Evolutionary conservation across 2,329 filamentous ascomycete genomes (phyloP).

Genomic region (Epichloe aotearoae): DNA sequence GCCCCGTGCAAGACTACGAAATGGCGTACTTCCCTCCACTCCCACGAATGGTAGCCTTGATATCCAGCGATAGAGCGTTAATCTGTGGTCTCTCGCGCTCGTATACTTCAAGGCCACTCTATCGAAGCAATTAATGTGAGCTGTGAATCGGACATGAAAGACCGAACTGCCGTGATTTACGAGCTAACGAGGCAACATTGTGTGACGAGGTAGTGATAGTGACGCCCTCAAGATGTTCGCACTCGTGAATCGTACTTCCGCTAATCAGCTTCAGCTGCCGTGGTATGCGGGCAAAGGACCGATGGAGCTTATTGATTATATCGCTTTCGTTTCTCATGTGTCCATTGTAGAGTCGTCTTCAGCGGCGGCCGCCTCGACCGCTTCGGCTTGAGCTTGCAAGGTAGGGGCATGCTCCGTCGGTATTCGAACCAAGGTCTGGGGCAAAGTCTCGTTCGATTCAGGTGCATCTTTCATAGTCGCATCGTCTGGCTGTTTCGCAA

Average conservation of each 20-base stretch:
- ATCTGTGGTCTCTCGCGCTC: background rate
- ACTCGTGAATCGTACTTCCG: background rate
- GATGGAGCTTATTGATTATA: background rate
- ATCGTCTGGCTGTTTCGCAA: slow-evolving; percentile 45
- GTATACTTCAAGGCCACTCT: background rate
- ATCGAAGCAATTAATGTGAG: background rate
- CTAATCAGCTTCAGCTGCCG: background rate
- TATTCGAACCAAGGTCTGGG: slow-evolving; percentile 73
- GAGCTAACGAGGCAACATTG: background rate
- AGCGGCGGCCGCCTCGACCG: slow-evolving; percentile 29
- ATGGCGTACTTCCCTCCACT: background rate
- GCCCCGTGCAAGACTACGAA: background rate
- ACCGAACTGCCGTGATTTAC: background rate
- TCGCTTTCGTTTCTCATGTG: slow-evolving; percentile 1
- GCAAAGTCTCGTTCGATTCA: slow-evolving; percentile 40
- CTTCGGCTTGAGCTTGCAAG: slow-evolving; percentile 47
- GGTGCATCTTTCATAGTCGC: slow-evolving; percentile 14
- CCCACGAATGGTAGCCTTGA: background rate
- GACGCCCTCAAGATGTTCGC: background rate
- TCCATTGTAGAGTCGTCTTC: slow-evolving; percentile 17
- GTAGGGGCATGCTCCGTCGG: slow-evolving; percentile 64
- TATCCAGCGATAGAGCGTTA: background rate
- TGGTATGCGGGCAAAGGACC: background rate
- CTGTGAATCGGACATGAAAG: background rate
- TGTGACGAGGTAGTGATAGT: background rate